Base-by-base conservation (phyloP, 805 yeast species). In the Kluyveromyces lactis region DNA sequence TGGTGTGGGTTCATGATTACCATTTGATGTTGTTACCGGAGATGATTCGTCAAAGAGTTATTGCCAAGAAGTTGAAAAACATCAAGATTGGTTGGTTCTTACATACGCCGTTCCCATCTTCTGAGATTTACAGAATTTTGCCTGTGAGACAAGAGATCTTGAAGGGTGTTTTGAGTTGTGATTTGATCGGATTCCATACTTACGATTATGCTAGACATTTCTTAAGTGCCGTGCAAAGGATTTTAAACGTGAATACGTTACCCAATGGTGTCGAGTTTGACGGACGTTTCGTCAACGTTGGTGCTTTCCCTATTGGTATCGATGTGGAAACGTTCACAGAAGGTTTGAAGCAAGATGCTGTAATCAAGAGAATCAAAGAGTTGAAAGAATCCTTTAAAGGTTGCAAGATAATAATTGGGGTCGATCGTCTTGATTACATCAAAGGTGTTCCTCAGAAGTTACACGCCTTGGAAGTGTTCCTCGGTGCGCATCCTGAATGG, bases 231-330 rank as follows among this genome's bases (percentile, higher is more conserved):
- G 95, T 92, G 9, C 80, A 87, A 43, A 72, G 95, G 41, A 83
- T 92, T 15, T 71, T 92, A 39, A 74, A 84, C 44, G 77, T 87
- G 6, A 81, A 79, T 37, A 87, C 97, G 0, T 69, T 83, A 44
- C 98, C 98, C 3, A 89, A 87, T 47, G 95, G 97, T 15, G 84
- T 92, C 15, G 81, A 81, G 45, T 86, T 72, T 56, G 68, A 77
- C 32, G 84, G 86, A 21, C 68, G 90, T 38, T 75, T 77, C 44
- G 90, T 92, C 33, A 76, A 77, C 21, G 86, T 92, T 26, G 96
- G 97, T 18, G 97, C 97, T 0, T 90, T 89, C 73, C 98, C 99
- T n/a, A 92, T 92, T 49, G 99, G 99, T 42, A 92, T 92, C 44
- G 98, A 92, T 56, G 95, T 87, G 17, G 95, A 86, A 42, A 86